Percentiles rank a stretch among this genome's conserved stretches.
phyloP scores from a whole-genome alignment of 1,139 yeast genomes.

The Blastobotrys persicus region DNA sequence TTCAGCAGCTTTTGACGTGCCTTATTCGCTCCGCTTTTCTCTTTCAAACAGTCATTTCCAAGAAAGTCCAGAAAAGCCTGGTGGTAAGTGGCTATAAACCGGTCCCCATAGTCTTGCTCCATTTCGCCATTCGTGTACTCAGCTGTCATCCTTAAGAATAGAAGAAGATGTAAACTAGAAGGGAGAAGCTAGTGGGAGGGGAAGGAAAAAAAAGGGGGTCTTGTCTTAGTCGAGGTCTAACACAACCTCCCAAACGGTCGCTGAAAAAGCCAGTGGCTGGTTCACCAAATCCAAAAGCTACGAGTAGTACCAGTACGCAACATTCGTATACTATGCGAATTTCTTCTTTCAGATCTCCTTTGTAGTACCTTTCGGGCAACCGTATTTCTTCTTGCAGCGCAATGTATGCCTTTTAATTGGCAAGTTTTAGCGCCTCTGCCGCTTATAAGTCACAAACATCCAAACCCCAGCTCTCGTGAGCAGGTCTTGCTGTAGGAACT shows the following conservation, averaged over 20 bases:
- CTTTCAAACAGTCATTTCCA: slow-evolving; percentile 15
- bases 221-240: neutral
- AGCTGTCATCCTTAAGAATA: neutral
- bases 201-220: neutral
- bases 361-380: no score
- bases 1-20: slow-evolving; percentile 84
- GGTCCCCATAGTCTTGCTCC: neutral
- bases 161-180: neutral
- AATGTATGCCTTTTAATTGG: no score
- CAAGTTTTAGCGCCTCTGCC: no score
- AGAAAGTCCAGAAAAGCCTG: slow-evolving; percentile 21
- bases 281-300: no score
- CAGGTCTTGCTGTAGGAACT: no score
- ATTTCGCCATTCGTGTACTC: neutral
- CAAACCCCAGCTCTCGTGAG: no score
- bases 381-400: no score
- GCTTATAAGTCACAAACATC: no score
- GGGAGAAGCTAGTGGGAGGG: neutral
- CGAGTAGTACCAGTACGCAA: no score
- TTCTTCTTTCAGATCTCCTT: no score
- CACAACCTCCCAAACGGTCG: neutral
- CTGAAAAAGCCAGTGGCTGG: no score
- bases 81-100: slow-evolving; percentile 18
- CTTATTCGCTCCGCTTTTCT: slow-evolving; percentile 40
- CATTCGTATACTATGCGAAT: no score